Conservation (phyloP, 768 basidiomycete species). For the Gelatoporia subvermispora region DNA sequence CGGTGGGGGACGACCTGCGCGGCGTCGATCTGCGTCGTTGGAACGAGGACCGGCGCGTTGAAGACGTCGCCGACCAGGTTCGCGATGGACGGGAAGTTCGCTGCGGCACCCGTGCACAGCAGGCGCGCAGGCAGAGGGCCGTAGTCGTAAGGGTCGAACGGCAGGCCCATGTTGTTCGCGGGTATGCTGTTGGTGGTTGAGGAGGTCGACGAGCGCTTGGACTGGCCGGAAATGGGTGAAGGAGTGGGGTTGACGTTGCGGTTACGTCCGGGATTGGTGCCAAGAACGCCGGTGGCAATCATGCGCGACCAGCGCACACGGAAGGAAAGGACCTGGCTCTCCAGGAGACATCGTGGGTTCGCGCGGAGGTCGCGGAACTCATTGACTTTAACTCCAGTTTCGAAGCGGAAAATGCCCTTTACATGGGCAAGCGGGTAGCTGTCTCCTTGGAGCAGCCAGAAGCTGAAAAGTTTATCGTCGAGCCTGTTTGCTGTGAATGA, state of each 20-base stretch:
- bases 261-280: constrained; percentile 31
- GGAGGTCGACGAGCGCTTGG: constrained; percentile 11
- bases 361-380: constrained; percentile 87
- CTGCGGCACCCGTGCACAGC: constrained; percentile 72
- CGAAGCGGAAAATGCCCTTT: constrained; percentile 84
- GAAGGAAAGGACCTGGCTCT: constrained; percentile 77
- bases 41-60: constrained; percentile 75
- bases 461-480: constrained; percentile 88
- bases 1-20: constrained; percentile 69
- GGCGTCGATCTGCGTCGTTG: constrained; percentile 69
- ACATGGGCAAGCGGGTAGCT: constrained; percentile 70
- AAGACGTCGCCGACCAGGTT: constrained; percentile 80
- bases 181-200: constrained; percentile 10
- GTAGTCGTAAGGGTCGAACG: constrained; percentile 78
- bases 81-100: constrained; percentile 79
- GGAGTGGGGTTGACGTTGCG: constrained; percentile 23
- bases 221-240: constrained; percentile 14
- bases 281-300: constrained; percentile 63
- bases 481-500: constrained; percentile 41
- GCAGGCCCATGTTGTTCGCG: constrained; percentile 50
- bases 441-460: constrained; percentile 83
- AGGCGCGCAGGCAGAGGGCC: constrained; percentile 60
- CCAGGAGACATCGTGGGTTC: constrained; percentile 81
- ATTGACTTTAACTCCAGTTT: constrained; percentile 81
- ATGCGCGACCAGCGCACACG: constrained; percentile 79